phyloP scores from a whole-genome alignment of 768 basidiomycete species.

The Dictyophora rubrovolvata region DNA sequence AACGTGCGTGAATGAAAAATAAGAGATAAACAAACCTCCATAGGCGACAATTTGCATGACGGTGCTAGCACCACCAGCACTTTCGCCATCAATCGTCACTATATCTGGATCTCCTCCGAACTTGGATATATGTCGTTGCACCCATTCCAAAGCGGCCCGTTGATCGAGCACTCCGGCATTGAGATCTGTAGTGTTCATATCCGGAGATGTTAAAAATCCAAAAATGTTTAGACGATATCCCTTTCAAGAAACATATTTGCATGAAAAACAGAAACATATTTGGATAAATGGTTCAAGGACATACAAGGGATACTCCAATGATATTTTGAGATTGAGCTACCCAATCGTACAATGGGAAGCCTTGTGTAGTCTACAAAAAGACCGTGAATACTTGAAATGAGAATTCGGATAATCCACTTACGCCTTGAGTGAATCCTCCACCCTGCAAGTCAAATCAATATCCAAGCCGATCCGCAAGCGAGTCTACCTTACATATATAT shows the following conservation, averaged over 20 bases:
- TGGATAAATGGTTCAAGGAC: not conserved
- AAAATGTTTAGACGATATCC: constrained; percentile 46
- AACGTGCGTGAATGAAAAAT: constrained; percentile 7
- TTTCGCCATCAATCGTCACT: constrained; percentile 23
- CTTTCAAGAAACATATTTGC: not conserved
- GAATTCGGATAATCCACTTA: too few species aligned
- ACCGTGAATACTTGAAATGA: not conserved
- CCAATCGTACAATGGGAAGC: constrained; percentile 40
- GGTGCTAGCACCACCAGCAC: constrained; percentile 35
- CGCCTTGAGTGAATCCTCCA: constrained; percentile 30
- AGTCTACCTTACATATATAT: constrained; percentile 27
- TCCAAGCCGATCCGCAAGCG: not conserved
- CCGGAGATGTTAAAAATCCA: constrained; percentile 41
- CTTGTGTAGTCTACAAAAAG: constrained; percentile 29
- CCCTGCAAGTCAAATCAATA: constrained; percentile 20
- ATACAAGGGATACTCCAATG: constrained; percentile 24
- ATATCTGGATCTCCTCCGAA: constrained; percentile 27
- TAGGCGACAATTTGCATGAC: constrained; percentile 36
- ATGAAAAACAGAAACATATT: not conserved
- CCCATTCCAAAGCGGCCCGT: constrained; percentile 31
- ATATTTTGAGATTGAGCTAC: constrained; percentile 28
- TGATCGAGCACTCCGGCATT: constrained; percentile 36
- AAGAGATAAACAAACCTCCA: constrained; percentile 13
- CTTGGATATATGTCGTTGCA: constrained; percentile 26
- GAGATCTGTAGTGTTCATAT: constrained; percentile 27